phyloP scores from a whole-genome alignment of 768 basidiomycete genomes.

The Lactarius pseudohatsudake region DNA sequence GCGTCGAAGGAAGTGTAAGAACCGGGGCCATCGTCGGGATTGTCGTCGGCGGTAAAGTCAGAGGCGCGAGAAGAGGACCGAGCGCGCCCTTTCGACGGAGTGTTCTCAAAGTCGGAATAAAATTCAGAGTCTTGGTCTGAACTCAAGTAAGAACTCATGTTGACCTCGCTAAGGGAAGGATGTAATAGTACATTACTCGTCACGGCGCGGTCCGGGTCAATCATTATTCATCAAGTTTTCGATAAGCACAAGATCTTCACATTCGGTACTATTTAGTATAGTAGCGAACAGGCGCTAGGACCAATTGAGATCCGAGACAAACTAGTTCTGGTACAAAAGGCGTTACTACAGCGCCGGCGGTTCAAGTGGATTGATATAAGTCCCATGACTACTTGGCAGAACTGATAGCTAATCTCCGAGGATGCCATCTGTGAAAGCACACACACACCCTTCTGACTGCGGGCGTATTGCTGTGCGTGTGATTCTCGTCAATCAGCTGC shows the following conservation, averaged over 20 bases:
- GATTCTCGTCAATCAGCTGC: slow-evolving; percentile 14
- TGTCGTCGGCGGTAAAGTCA: slow-evolving; percentile 33
- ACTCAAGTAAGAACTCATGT: background rate
- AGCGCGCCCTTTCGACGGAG: slow-evolving; percentile 21
- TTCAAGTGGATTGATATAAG: background rate
- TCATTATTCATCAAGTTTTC: background rate
- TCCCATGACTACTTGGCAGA: background rate
- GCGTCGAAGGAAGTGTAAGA: slow-evolving; percentile 82
- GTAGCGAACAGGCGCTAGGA: background rate
- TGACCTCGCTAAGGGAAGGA: background rate
- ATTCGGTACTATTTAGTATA: background rate
- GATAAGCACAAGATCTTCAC: no score
- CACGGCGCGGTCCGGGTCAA: background rate
- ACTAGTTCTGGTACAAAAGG: background rate
- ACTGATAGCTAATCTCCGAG: background rate
- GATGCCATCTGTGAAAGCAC: background rate
- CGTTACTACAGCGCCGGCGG: background rate
- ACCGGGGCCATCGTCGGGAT: slow-evolving; percentile 36
- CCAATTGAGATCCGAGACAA: background rate
- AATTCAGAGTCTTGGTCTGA: slow-evolving; percentile 21
- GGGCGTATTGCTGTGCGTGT: background rate
- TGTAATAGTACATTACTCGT: background rate
- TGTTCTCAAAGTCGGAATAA: slow-evolving; percentile 18
- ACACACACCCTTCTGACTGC: background rate
- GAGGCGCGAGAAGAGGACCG: slow-evolving; percentile 27